Evolutionary conservation across 495 filamentous ascomycete genomes (phyloP).

Genomic region (Bacidia rubella): DNA sequence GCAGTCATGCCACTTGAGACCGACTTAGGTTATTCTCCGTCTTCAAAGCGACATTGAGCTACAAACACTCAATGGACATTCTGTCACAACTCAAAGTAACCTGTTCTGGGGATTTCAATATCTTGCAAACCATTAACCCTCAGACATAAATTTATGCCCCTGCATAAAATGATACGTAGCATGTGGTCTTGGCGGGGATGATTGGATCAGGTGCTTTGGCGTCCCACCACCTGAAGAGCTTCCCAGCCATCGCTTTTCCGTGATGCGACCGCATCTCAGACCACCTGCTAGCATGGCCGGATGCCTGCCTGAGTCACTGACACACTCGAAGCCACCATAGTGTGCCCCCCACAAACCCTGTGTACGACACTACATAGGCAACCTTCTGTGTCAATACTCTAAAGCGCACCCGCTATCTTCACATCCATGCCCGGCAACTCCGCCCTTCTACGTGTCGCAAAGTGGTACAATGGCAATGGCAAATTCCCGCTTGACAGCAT

Average conservation of each 20-base stretch:
- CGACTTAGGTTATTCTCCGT: no score
- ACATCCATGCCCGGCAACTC: background rate
- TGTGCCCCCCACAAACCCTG: background rate
- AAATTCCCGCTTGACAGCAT: constrained; percentile 4
- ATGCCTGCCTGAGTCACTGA: background rate
- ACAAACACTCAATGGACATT: no score
- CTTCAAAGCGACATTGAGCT: no score
- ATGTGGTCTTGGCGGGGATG: no score
- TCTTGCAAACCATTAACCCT: no score
- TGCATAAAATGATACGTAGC: no score
- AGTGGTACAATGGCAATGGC: constrained; percentile 36
- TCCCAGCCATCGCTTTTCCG: constrained; percentile 16
- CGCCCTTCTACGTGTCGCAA: background rate
- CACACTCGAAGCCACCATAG: background rate
- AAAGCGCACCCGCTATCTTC: background rate
- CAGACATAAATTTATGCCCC: no score
- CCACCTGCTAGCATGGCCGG: constrained; percentile 11
- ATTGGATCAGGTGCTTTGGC: no score
- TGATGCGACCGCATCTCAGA: constrained; percentile 8
- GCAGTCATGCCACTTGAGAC: no score
- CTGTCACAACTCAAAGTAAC: no score
- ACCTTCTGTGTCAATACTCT: background rate
- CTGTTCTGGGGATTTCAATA: no score
- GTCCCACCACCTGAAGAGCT: no score
- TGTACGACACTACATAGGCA: background rate